Evolutionary conservation across 495 filamentous ascomycete genomes (phyloP), one percentile per base, ranked within the genome.

Genomic region (Neurospora sp.): DNA sequence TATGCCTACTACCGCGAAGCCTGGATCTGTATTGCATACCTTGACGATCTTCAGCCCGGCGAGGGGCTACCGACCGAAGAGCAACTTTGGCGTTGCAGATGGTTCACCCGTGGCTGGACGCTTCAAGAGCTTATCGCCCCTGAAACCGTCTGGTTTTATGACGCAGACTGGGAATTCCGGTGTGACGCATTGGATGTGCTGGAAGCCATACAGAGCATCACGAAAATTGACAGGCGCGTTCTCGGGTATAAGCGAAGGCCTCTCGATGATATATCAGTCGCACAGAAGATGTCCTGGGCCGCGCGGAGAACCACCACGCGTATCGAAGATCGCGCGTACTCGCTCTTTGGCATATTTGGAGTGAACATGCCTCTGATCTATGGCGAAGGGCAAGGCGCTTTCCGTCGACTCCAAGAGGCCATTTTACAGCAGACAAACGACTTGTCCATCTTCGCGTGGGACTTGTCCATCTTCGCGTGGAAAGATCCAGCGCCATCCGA

Each of bases 401-500:
- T 80, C 54, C 5, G 16, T 20, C 70, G 77, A 3, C 71, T 79
- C 14, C 81, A 83, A 40, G 62, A 59, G 31, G 75, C 77, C 1
- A 81, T 81, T 1, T 70, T 80, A 1, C 74, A 76, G 11, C 23
- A 71, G 0, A 74, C 75, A 0, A 38, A 74, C n/a, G 80, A 83
- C 62, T 74, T 81, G 37, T 79, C 78, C 5, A 73, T 84, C 4
- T 74, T 84, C 6, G 81, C 79, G 3, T 82, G 80, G 81, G 80
- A 83, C 62, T 74, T 81, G 37, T 79, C 78, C 5, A 73, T 84
- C 4, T 74, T 84, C 6, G 81, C 79, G 3, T 82, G 80, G 81
- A 69, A 71, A 3, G 70, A 73, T 11, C 7, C n/a, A 23, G 20
- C 8, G 18, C 4, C 20, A 23, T 54, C 10, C 46, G 20, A 20